Evolutionary conservation across 1,284 basidiomycete species (phyloP), one percentile per base, ranked within the genome.

Genomic region (Schizophyllum amplum): DNA sequence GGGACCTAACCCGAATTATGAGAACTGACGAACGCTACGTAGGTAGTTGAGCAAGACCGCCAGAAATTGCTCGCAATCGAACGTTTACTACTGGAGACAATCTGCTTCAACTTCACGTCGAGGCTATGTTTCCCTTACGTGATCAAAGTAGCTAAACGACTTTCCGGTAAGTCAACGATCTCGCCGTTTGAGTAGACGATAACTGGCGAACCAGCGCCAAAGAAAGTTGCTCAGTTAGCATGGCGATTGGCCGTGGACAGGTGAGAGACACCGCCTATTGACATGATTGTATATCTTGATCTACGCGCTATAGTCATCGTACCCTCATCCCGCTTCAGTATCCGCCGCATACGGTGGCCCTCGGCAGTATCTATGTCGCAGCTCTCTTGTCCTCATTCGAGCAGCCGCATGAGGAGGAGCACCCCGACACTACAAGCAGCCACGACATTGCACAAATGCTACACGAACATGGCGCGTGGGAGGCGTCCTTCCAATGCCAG

Each of bases 91-190:
- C 76, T 99, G 21, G 96, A 98, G 71, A 94, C 90, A 0, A 86
- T 98, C 54, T 97, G 92, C 69, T 99, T 98, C 80, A 96, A 97
- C 66, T 98, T 99, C 69, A 91, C 89, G 1, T 84, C 88, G 4
- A 80, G 82, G 50, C 83, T 92, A 75, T 81, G 87, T 7, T 94
- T 93, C 64, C 86, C 89, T 0, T 94, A 94, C 68, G 89, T 95
- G 33, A 87, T 97, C 67, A 95, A 95, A 71, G 73, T 94, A 17
- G 88, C 88, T 3, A 82, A 83, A 58, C 78, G 76, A 15, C 68
- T 95, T 24, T 75, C 78, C 68, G 84, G 92, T 92, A 62, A 59
- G 75, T 65, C n/a, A n/a, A n/a, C n/a, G n/a, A 52, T 49, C 53
- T 53, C 26, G 24, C 17, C 48, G 52, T 58, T 13, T 52, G 5